Conservation (phyloP, 345 rosid genomes). For the Salix viminalis region DNA sequence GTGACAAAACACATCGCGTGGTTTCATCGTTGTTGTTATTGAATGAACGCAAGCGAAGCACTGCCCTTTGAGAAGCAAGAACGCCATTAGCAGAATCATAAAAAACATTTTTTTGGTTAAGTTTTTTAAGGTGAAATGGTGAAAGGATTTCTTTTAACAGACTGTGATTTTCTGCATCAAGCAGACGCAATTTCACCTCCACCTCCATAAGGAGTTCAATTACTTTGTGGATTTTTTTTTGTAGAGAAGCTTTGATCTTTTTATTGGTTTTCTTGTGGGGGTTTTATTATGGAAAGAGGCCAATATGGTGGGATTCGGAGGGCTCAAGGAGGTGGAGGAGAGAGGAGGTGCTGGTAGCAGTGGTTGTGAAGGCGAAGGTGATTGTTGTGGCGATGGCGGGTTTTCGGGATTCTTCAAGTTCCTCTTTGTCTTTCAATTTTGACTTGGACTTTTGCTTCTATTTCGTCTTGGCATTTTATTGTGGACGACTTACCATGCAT, state of each 20-base stretch:
- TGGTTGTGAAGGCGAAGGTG: constrained; percentile 16
- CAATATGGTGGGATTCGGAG: constrained; percentile 63
- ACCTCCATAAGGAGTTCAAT: constrained; percentile 50
- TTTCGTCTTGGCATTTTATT: constrained; percentile 76
- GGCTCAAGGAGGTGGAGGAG: constrained; percentile 56
- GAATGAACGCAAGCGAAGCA: constrained; percentile 66
- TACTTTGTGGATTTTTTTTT: no score
- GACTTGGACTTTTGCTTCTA: constrained; percentile 71
- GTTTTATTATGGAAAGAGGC: constrained; percentile 38
- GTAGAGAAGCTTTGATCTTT: background rate
- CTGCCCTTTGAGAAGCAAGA: constrained; percentile 52
- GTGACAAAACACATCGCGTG: constrained; percentile 53
- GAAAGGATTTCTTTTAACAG: constrained; percentile 49
- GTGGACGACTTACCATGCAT: background rate
- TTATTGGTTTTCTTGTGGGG: background rate
- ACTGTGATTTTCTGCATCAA: constrained; percentile 39
- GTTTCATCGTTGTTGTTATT: constrained; percentile 16
- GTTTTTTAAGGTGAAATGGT: constrained; percentile 52
- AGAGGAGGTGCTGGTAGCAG: constrained; percentile 36
- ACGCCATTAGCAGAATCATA: constrained; percentile 52
- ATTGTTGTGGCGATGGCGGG: constrained; percentile 31
- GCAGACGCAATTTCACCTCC: constrained; percentile 70
- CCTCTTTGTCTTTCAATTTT: constrained; percentile 61
- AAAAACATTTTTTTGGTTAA: constrained; percentile 65
- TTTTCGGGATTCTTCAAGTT: constrained; percentile 64